Evolutionary conservation across 2,329 filamentous ascomycete genomes (phyloP).

Genomic region (Fusarium fujikuroi): DNA sequence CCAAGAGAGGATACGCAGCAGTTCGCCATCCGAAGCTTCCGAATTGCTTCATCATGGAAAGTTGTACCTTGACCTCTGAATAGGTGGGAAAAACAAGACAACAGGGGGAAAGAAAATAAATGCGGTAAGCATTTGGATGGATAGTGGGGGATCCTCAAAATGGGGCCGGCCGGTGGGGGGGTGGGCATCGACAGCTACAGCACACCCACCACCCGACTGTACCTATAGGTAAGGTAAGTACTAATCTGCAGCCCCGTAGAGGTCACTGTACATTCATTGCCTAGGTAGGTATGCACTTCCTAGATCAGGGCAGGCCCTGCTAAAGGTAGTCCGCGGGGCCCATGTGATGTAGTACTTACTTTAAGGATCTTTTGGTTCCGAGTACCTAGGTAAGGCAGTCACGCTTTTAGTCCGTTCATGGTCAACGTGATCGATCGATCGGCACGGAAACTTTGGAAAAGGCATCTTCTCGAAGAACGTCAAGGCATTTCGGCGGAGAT

Average conservation of each 20-base stretch:
- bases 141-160: slow-evolving; percentile 18
- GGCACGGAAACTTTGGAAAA: not conserved
- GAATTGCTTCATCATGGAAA: slow-evolving; percentile 42
- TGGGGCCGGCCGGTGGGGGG: slow-evolving; percentile 32
- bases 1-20: slow-evolving; percentile 10
- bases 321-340: not conserved
- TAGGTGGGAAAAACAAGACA: not conserved
- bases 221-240: too few relatives aligned
- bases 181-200: not conserved
- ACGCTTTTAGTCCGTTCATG: not conserved
- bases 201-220: not conserved
- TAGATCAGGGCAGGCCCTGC: not conserved
- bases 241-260: not conserved
- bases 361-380: not conserved
- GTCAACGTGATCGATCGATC: slow-evolving; percentile 31
- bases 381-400: not conserved
- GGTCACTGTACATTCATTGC: not conserved
- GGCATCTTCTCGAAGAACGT: not conserved
- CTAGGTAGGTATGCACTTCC: not conserved
- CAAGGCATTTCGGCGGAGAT: not conserved
- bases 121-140: slow-evolving; percentile 26
- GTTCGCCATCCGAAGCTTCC: slow-evolving; percentile 41
- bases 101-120: not conserved
- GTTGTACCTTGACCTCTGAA: not conserved
- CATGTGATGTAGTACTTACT: not conserved